phyloP scores from a whole-genome alignment of 176 grass and related monocot species.

The Canna indica region DNA sequence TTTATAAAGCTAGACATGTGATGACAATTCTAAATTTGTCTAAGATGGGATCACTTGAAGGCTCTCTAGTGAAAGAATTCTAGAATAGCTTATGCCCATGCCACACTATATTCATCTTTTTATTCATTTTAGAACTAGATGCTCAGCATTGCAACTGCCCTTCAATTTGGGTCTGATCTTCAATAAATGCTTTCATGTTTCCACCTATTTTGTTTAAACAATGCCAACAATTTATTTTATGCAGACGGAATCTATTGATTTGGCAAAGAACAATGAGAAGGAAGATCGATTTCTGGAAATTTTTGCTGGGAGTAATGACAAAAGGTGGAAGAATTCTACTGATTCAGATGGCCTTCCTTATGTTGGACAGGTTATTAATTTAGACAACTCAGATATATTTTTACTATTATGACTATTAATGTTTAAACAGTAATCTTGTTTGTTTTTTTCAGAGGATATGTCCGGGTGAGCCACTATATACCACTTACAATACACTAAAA shows the following conservation, averaged over 20 bases:
- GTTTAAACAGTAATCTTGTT: background rate
- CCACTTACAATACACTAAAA: slow-evolving; percentile 66
- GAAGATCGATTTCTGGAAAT: slow-evolving; percentile 40
- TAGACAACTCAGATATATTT: slow-evolving; percentile 5
- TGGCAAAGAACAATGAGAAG: slow-evolving; percentile 44
- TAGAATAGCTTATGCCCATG: too few relatives aligned
- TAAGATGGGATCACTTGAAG: background rate
- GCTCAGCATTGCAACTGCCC: too few relatives aligned
- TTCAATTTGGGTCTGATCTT: background rate
- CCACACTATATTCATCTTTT: background rate
- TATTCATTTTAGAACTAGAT: background rate
- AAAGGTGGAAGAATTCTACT: slow-evolving; percentile 31
- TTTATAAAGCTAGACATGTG: background rate
- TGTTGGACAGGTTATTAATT: slow-evolving; percentile 53
- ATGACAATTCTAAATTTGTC: background rate
- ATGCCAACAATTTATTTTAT: slow-evolving; percentile 14
- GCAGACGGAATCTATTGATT: slow-evolving; percentile 83
- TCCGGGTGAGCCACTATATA: slow-evolving; percentile 64
- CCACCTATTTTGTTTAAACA: background rate
- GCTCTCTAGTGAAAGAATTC: background rate
- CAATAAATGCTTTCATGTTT: background rate
- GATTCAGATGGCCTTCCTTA: slow-evolving; percentile 94
- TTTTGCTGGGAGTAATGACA: slow-evolving; percentile 58
- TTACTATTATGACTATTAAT: slow-evolving; percentile 4
- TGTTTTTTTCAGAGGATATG: slow-evolving; percentile 52